Percentiles rank a stretch among this genome's conserved stretches.
phyloP scores from a whole-genome alignment of 2,329 filamentous ascomycete species.

The Aspergillus sp. region DNA sequence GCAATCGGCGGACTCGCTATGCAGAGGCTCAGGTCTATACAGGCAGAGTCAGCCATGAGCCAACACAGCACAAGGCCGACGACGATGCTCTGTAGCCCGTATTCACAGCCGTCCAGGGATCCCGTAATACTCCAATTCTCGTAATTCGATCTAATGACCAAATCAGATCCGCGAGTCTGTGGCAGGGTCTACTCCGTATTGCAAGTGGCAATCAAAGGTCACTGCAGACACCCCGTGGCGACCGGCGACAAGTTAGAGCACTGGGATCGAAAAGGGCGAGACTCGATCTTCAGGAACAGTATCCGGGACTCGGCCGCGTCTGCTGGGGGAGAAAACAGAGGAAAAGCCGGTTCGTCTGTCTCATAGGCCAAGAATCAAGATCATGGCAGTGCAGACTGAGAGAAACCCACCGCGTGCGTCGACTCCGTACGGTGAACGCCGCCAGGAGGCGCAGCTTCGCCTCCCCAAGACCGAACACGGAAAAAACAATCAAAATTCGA shows the following conservation, averaged over 20 bases:
- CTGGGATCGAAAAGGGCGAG: not conserved
- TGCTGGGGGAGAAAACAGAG: not conserved
- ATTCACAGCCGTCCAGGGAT: not conserved
- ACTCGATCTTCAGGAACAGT: slow-evolving; percentile 13
- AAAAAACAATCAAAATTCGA: not conserved
- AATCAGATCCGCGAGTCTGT: not conserved
- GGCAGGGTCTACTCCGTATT: not conserved
- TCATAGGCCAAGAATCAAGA: slow-evolving; percentile 4
- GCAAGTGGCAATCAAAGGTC: slow-evolving; percentile 1
- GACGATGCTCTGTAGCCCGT: not conserved
- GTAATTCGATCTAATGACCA: not conserved
- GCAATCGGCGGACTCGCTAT: not conserved
- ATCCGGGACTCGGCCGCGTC: not conserved
- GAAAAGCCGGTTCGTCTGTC: not conserved
- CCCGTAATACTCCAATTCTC: not conserved
- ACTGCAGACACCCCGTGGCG: slow-evolving; percentile 6
- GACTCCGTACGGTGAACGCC: not conserved
- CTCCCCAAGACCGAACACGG: not conserved
- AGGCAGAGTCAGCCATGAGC: not conserved
- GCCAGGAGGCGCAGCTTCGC: not conserved
- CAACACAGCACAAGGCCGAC: not conserved
- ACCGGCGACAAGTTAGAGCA: not conserved
- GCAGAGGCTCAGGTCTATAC: not conserved
- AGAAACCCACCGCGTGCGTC: slow-evolving; percentile 2
- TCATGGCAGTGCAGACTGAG: slow-evolving; percentile 14